Percentiles rank a stretch among this genome's conserved stretches.
Conservation (phyloP, 768 basidiomycete genomes). For the Psilocybe tampanensis region DNA sequence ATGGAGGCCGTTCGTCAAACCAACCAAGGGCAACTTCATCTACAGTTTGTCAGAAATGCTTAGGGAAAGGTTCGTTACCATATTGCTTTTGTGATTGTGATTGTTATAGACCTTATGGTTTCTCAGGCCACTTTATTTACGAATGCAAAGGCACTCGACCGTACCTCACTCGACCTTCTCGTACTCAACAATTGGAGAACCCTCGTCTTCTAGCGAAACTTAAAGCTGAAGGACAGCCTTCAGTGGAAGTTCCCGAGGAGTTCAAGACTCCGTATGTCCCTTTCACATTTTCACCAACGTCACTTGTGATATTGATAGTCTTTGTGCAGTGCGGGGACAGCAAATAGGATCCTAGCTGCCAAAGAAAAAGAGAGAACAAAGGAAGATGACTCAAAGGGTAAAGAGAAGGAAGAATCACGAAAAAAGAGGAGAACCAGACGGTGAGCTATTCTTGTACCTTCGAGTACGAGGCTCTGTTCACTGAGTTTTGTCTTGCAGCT, state of each 20-base stretch:
- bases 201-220: constrained; percentile 68
- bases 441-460: constrained; percentile 23
- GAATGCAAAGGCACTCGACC: constrained; percentile 84
- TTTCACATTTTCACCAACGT: not conserved
- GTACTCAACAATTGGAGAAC: constrained; percentile 84
- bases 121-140: constrained; percentile 84
- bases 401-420: constrained; percentile 36
- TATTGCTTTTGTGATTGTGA: not conserved
- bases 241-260: constrained; percentile 87
- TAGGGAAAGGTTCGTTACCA: constrained; percentile 56
- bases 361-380: constrained; percentile 78
- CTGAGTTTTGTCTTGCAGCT: constrained; percentile 11
- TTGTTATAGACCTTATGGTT: constrained; percentile 6
- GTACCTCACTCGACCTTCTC: constrained; percentile 87
- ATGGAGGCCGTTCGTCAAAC: constrained; percentile 55
- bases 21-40: constrained; percentile 63
- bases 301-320: not conserved
- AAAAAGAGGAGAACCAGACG: constrained; percentile 39
- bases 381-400: constrained; percentile 36
- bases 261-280: constrained; percentile 77
- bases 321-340: constrained; percentile 65
- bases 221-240: constrained; percentile 71
- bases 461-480: not conserved
- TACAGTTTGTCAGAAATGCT: constrained; percentile 85
- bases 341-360: constrained; percentile 79